Evolutionary conservation across 768 basidiomycete species (phyloP).

Genomic region (Polyporus arcularius): DNA sequence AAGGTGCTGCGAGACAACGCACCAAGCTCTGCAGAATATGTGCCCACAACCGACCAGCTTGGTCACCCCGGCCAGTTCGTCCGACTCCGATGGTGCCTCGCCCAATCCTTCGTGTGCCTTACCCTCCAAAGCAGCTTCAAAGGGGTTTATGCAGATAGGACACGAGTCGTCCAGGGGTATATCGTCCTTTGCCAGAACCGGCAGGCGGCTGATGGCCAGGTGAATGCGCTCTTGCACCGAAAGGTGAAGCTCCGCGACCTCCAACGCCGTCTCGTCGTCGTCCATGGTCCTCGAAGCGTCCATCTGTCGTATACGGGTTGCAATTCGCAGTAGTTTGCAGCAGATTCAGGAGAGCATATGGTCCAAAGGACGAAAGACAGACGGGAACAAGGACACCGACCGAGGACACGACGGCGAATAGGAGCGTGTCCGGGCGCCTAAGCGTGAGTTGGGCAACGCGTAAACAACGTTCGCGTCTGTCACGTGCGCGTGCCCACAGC

Average conservation of each 20-base stretch:
- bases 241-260: constrained; percentile 17
- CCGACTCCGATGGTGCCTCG: constrained; percentile 14
- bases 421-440: background rate
- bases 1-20: constrained; percentile 14
- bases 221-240: constrained; percentile 34
- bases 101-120: constrained; percentile 16
- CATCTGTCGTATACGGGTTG: background rate
- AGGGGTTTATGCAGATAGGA: constrained; percentile 64
- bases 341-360: background rate
- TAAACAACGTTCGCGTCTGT: constrained; percentile 33
- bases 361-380: background rate
- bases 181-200: constrained; percentile 39
- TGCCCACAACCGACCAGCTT: constrained; percentile 63
- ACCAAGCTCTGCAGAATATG: constrained; percentile 71
- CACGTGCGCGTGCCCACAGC: constrained; percentile 25
- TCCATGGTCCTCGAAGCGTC: no score
- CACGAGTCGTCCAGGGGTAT: constrained; percentile 56
- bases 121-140: constrained; percentile 38
- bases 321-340: background rate
- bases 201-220: constrained; percentile 44
- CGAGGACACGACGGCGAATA: background rate
- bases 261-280: constrained; percentile 1
- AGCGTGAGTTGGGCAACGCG: constrained; percentile 24
- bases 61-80: constrained; percentile 45
- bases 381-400: background rate